Conservation (phyloP, 1,284 basidiomycete genomes). For the Heterobasidion irregulare region DNA sequence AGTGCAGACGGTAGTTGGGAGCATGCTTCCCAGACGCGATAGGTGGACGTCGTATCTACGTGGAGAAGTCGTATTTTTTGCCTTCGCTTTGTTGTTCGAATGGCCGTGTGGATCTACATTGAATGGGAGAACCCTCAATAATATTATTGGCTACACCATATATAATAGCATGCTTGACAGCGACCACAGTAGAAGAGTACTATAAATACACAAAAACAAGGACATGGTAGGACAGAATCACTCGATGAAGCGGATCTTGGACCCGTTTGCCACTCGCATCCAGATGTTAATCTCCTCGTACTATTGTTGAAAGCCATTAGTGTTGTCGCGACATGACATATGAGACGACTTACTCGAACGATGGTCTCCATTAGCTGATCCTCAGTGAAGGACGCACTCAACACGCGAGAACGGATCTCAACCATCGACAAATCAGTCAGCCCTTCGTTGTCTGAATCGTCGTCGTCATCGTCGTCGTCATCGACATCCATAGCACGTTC, state of each 20-base stretch:
- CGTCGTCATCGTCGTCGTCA: conserved; percentile 52
- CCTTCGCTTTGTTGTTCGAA: background rate
- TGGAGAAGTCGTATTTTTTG: background rate
- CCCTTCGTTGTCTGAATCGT: conserved; percentile 13
- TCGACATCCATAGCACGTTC: conserved; percentile 50
- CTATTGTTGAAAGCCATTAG: conserved; percentile 27
- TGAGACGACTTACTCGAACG: conserved; percentile 45
- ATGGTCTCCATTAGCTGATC: conserved; percentile 83
- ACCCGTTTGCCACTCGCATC: conserved; percentile 67
- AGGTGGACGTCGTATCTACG: conserved; percentile 1
- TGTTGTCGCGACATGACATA: background rate
- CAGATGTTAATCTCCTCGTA: conserved; percentile 79
- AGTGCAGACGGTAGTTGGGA: conserved; percentile 67
- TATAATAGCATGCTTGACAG: conserved; percentile 10
- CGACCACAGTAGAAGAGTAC: conserved; percentile 11
- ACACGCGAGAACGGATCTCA: conserved; percentile 77
- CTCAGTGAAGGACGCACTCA: conserved; percentile 87
- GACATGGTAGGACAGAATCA: conserved; percentile 4
- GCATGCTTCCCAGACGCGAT: conserved; percentile 46
- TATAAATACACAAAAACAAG: conserved; percentile 6
- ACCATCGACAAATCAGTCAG: conserved; percentile 61
- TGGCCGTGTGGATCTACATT: background rate
- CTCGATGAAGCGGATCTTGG: conserved; percentile 57
- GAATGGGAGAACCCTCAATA: background rate
- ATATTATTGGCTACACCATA: conserved; percentile 14